phyloP scores from a whole-genome alignment of 2,329 filamentous ascomycete species.

The Phialemonium atrogriseum region DNA sequence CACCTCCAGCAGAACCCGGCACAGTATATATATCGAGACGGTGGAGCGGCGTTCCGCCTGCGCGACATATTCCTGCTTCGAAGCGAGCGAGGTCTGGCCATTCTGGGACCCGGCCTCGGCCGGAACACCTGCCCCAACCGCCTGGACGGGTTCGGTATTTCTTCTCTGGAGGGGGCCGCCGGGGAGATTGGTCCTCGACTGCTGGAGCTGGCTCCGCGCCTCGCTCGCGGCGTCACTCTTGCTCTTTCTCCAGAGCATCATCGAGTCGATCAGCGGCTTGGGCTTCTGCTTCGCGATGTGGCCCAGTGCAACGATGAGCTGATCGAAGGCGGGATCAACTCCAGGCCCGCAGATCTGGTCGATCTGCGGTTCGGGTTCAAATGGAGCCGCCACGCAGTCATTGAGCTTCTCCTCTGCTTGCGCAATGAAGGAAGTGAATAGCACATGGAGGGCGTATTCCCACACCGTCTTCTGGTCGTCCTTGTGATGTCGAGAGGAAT shows the following conservation, averaged over 20 bases:
- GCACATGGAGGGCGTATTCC: conserved; percentile 91
- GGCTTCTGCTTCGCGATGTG: conserved; percentile 93
- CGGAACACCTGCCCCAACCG: conserved; percentile 22
- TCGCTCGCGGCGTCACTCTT: conserved; percentile 84
- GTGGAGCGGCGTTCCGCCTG: conserved; percentile 84
- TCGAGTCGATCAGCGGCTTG: conserved; percentile 89
- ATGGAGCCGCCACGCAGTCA: conserved; percentile 71
- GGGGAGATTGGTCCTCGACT: conserved; percentile 32
- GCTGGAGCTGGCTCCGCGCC: conserved; percentile 51
- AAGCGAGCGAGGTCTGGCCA: conserved; percentile 31
- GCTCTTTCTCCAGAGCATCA: conserved; percentile 96
- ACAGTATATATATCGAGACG: conserved; percentile 92
- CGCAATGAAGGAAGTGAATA: conserved; percentile 95
- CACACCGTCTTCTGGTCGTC: conserved; percentile 88
- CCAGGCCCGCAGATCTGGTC: conserved; percentile 87
- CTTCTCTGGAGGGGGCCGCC: conserved; percentile 51
- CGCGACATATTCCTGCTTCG: conserved; percentile 62
- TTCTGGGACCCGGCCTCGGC: conserved; percentile 22
- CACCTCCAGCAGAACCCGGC: conserved; percentile 86
- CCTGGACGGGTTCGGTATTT: conserved; percentile 64
- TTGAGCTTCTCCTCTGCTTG: conserved; percentile 96
- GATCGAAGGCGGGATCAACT: conserved; percentile 82
- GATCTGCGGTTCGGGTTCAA: conserved; percentile 74
- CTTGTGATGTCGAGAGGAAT: conserved; percentile 62
- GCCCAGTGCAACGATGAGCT: conserved; percentile 84